These are phyloP conservation scores for Artemisia argyi DNA, from an alignment of 129 eudicot genomes.

Conservation along the genomic window DNA sequence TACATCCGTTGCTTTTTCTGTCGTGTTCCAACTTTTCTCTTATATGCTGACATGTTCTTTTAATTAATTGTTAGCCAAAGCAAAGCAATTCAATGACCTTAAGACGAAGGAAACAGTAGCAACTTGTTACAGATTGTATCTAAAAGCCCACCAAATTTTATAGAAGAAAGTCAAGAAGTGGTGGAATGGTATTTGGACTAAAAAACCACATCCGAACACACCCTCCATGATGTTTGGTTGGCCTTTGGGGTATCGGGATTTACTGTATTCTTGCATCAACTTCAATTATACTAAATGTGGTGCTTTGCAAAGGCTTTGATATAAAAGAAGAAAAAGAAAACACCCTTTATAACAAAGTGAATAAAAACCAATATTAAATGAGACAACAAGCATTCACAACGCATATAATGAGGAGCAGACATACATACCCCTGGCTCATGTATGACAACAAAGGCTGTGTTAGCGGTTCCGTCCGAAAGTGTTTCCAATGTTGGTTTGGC, in stretches of 20 bases:
- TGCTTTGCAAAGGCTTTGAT: too few relatives aligned
- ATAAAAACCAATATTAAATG: not conserved
- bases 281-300: too few relatives aligned
- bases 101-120: not conserved
- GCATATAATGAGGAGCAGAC: slow-evolving; percentile 4
- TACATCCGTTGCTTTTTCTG: not conserved
- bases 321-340: too few relatives aligned
- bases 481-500: slow-evolving; percentile 33
- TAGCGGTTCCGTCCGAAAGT: slow-evolving; percentile 22
- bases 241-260: too few relatives aligned
- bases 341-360: not conserved
- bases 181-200: too few relatives aligned
- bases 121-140: not conserved
- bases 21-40: not conserved
- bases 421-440: slow-evolving; percentile 9
- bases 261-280: too few relatives aligned
- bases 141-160: too few relatives aligned
- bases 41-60: not conserved
- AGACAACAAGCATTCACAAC: slow-evolving; percentile 9
- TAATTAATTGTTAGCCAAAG: not conserved
- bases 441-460: slow-evolving; percentile 3
- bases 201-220: too few relatives aligned
- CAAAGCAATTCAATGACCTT: not conserved
- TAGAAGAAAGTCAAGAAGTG: too few relatives aligned
- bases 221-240: too few relatives aligned